Evolutionary conservation across 2,329 filamentous ascomycete genomes (phyloP), one percentile per base, ranked within the genome.

Genomic region (Fusarium sterilihyphosum): DNA sequence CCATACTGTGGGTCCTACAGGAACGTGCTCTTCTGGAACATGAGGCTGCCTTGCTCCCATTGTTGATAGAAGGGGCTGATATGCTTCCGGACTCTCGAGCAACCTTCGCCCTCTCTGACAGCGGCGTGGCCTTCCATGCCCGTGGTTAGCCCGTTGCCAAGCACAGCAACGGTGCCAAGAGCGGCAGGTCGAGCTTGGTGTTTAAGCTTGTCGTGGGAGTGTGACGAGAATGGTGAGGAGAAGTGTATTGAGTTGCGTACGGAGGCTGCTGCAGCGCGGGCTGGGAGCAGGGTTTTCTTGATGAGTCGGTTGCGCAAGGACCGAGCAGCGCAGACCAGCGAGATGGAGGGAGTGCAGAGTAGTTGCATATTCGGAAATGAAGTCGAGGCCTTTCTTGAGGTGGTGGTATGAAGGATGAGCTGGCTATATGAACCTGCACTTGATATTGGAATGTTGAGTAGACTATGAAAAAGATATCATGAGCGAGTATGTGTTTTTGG

Each of bases 11-110:
- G 17, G 14, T 38, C 33, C 29, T 63, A 74, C 43, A 67, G 29
- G 29, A 67, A 56, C 56, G 53, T 74, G 67, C 60, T 65, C 24
- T 61, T 70, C 20, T 68, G 69, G 38, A 74, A 67, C 31, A 75
- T 53, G 26, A 62, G 61, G 53, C 70, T 74, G 12, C 71, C 68
- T 35, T 71, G 73, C 44, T 78, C 76, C 67, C 67, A 73, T 54
- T 69, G 69, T 40, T 77, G 67, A 52, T 78, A 77, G 65, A 78
- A 61, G 58, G 74, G 75, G 62, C 69, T 71, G 60, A 76, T 77
- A 33, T 78, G 74, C 44, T 68, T 73, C 38, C 67, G 66, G n/a
- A 76, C 54, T 33, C 71, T 73, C 31, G 59, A 57, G 35, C 59
- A 65, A 18, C 74, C 52, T 38, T 77, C 59, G 24, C 73, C 73